Base-by-base conservation (phyloP, 129 eudicot species). In the Logfia minima region DNA sequence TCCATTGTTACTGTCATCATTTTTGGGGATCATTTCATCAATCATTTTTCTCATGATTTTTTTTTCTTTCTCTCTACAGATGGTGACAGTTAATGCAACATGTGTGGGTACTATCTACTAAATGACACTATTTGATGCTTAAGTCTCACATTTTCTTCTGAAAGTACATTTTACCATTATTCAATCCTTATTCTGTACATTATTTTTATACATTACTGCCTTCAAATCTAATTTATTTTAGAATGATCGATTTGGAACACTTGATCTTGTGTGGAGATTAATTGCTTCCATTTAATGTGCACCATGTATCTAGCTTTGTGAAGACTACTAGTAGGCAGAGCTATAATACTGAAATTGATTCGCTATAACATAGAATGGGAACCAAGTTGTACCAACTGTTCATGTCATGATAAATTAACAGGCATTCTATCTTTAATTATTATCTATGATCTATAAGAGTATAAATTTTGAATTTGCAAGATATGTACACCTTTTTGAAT, bases 21-120 rank as follows among this genome's bases (percentile, higher is more conserved):
- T 81, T 75, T 67, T 81, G 55, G 71, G 84, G 80, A 81, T 75
- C 76, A 77, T 81, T 75, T 81, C 78, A 31, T 60, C 84, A 81
- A 81, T 81, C 84, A 81, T 81, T 75, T 81, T 81, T 81, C 23
- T 68, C 80, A 81, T 75, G 80, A 81, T 81, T 81, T 23, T 37
- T 75, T 69, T 59, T 43, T 68, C 65, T 81, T 22, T 66, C 76
- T 74, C 80, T 68, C 29, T 64, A 52, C 28, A 60, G 80, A 81
- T 75, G 80, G 76, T 59, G 84, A 81, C 70, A 75, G 71, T 81
- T 75, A 81, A 60, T 75, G 31, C 84, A 56, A 75, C 63, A 73
- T 74, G 56, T 80, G 75, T 66, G 71, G 79, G 70, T 67, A 75
- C 80, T 75, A 64, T 68, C 72, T 81, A 81, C 45, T 68, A 81